Percentiles rank a stretch among this genome's conserved stretches.
phyloP scores from a whole-genome alignment of 306 rosid genomes.

The Purshia tridentata region DNA sequence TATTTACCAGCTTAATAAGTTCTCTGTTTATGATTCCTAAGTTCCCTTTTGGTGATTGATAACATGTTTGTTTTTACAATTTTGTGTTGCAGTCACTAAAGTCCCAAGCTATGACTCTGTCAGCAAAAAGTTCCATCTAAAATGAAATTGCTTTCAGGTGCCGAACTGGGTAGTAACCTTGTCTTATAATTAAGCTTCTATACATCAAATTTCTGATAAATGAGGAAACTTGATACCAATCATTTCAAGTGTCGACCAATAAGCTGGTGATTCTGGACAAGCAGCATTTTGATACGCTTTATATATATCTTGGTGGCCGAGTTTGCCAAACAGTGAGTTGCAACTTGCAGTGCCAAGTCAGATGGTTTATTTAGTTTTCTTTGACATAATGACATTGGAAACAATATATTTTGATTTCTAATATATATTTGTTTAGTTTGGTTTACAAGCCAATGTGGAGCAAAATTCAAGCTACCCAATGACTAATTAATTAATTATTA shows the following conservation, averaged over 20 bases:
- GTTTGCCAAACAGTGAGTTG: not conserved
- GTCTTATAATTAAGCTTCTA: slow-evolving; percentile 19
- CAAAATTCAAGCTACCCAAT: slow-evolving; percentile 27
- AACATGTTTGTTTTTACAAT: slow-evolving; percentile 2
- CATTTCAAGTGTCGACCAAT: slow-evolving; percentile 34
- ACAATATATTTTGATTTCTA: not conserved
- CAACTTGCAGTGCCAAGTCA: not conserved
- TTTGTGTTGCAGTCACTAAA: slow-evolving; percentile 56
- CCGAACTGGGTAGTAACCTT: slow-evolving; percentile 14
- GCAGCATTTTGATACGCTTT: slow-evolving; percentile 21
- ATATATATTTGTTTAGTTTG: slow-evolving; percentile 31
- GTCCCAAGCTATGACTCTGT: slow-evolving; percentile 79
- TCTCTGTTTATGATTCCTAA: not conserved
- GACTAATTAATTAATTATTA: not conserved
- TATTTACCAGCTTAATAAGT: slow-evolving; percentile 23
- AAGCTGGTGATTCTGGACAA: slow-evolving; percentile 36
- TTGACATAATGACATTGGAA: too few species aligned
- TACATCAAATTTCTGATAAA: slow-evolving; percentile 32
- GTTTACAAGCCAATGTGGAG: not conserved
- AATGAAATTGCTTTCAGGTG: slow-evolving; percentile 38
- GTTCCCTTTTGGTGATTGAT: not conserved
- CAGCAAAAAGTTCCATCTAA: slow-evolving; percentile 61
- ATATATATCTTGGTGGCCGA: slow-evolving; percentile 2
- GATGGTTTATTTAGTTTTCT: too few species aligned
- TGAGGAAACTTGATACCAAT: slow-evolving; percentile 21